These are phyloP conservation scores for Stachybotrys chlorohalonatus DNA, from an alignment of 2,329 filamentous ascomycete genomes.

Conservation along the genomic window DNA sequence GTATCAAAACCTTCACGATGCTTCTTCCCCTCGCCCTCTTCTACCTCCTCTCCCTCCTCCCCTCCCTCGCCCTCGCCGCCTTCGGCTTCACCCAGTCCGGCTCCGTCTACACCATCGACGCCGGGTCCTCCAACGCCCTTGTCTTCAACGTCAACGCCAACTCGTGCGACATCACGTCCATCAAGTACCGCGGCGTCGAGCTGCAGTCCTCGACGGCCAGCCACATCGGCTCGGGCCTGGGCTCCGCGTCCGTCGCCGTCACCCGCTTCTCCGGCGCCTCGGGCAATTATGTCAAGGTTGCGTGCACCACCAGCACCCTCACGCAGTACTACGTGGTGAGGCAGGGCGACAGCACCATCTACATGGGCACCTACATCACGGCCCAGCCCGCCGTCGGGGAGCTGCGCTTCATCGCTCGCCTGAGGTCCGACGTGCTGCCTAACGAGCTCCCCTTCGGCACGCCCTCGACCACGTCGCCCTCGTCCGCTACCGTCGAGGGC, in stretches of 20 bases:
- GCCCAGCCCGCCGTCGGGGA: conserved; percentile 48
- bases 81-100: conserved; percentile 32
- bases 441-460: conserved; percentile 43
- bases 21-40: background rate
- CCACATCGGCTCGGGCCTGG: conserved; percentile 32
- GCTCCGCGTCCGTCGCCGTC: conserved; percentile 41
- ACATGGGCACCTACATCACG: conserved; percentile 54
- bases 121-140: conserved; percentile 37
- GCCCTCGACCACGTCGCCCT: conserved; percentile 45
- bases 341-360: conserved; percentile 50
- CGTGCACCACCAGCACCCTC: conserved; percentile 48
- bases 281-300: conserved; percentile 48
- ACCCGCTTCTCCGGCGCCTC: conserved; percentile 6
- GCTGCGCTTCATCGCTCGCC: conserved; percentile 54
- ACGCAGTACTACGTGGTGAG: conserved; percentile 56
- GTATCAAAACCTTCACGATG: background rate
- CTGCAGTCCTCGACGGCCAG: conserved; percentile 40
- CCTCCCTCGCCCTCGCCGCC: conserved; percentile 24
- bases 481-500: conserved; percentile 45
- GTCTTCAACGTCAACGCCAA: conserved; percentile 40
- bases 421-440: conserved; percentile 40
- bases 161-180: conserved; percentile 56
- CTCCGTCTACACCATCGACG: conserved; percentile 35
- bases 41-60: background rate
- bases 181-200: conserved; percentile 50